phyloP scores from a whole-genome alignment of 2,329 filamentous ascomycete species.

The Pyricularia sp. region DNA sequence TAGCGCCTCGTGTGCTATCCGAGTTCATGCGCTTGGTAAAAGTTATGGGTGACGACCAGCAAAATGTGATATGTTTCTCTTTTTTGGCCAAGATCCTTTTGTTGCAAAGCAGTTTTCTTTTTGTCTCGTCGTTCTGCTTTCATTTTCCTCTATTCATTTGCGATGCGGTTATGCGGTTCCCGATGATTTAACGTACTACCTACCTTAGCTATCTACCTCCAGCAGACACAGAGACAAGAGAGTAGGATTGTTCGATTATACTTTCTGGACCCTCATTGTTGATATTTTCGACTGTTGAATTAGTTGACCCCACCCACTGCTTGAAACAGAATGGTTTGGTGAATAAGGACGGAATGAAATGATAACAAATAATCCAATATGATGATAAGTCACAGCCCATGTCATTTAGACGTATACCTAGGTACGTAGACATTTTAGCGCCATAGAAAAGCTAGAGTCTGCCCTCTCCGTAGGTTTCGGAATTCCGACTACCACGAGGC shows the following conservation, averaged over 20 bases:
- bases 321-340: too few relatives aligned
- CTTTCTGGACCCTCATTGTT: neutral
- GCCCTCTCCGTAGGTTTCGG: too few relatives aligned
- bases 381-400: too few relatives aligned
- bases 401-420: too few relatives aligned
- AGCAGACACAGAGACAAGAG: neutral
- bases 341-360: too few relatives aligned
- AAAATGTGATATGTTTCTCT: neutral
- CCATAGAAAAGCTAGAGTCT: too few relatives aligned
- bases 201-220: neutral
- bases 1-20: neutral
- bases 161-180: neutral
- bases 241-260: neutral
- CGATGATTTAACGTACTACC: neutral
- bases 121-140: neutral
- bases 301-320: too few relatives aligned
- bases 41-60: neutral
- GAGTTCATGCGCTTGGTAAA: neutral
- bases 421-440: too few relatives aligned
- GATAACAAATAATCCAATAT: too few relatives aligned
- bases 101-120: neutral
- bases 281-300: neutral
- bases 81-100: neutral
- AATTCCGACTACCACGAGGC: too few relatives aligned
- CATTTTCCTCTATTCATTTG: neutral